Percentiles rank a stretch among this genome's conserved stretches.
Conservation (phyloP, 1,284 basidiomycete species). For the Cerioporus squamosus region DNA sequence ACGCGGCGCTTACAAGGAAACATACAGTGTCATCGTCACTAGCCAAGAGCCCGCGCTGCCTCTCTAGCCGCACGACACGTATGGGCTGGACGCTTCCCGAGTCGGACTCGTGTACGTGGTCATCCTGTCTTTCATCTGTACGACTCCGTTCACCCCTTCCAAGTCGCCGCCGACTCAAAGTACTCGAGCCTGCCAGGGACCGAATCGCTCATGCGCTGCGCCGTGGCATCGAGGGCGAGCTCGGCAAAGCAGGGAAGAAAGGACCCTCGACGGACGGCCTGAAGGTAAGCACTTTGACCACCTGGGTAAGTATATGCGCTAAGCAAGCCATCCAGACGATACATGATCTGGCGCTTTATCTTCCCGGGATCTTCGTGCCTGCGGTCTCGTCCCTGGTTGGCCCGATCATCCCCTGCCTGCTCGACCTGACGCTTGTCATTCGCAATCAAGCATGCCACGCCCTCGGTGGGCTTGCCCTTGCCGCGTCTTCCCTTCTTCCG, state of each 20-base stretch:
- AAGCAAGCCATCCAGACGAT: conserved; percentile 56
- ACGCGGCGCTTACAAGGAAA: neutral
- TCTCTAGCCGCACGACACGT: conserved; percentile 63
- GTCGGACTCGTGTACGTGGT: conserved; percentile 78
- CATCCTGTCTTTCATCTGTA: conserved; percentile 69
- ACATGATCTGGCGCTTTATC: conserved; percentile 65
- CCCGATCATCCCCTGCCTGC: conserved; percentile 62
- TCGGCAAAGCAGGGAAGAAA: conserved; percentile 86
- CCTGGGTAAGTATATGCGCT: conserved; percentile 15
- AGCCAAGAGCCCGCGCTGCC: conserved; percentile 70
- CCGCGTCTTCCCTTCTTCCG: conserved; percentile 47
- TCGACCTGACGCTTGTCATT: conserved; percentile 62
- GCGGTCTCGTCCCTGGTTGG: conserved; percentile 63
- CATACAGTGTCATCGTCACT: conserved; percentile 52
- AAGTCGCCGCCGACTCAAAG: no score
- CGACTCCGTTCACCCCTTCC: no score
- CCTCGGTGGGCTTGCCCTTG: conserved; percentile 67
- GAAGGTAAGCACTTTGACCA: conserved; percentile 47
- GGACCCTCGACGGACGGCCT: conserved; percentile 76
- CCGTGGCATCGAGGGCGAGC: conserved; percentile 79
- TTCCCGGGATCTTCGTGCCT: conserved; percentile 66
- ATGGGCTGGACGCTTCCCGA: conserved; percentile 60
- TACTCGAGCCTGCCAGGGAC: conserved; percentile 63
- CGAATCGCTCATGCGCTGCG: conserved; percentile 70
- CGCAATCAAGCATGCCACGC: conserved; percentile 75